Evolutionary conservation across 2,329 filamentous ascomycete genomes (phyloP), one percentile per base, ranked within the genome.

Genomic region (Arthroderma sp.): DNA sequence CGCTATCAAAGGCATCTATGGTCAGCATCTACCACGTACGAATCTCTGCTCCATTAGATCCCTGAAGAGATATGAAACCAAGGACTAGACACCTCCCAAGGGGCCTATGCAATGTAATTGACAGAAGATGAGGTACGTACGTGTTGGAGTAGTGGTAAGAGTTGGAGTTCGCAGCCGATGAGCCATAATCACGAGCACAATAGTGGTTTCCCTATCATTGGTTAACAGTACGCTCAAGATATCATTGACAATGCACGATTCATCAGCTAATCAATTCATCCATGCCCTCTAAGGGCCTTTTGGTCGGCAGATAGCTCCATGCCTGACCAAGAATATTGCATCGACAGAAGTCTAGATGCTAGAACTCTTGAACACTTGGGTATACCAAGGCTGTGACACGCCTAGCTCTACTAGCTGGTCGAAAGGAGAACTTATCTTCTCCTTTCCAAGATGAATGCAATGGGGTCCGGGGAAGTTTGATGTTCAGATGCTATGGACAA

Each of bases 121-220:
- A 51, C 17, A 54, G 41, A 53, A 49, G 39, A 3, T 15, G n/a
- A 54, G 31, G 21, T 68, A 11, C 76, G 61, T 66, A 81, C 79
- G 59, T 66, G 74, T 87, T 87, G 55, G 81, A 85, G 67, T 86
- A 87, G 67, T 87, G 83, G 61, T 70, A 71, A 39, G 65, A 62
- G 71, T 85, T 85, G 31, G 72, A 70, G 68, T 83, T 82, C 54
- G 75, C 62, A 6, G 77, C 80, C 54, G 70, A 64, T 61, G 74
- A 76, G 60, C 81, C 81, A 62, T 86, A 85, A 71, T 84, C 80
- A 35, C 84, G 82, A 47, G 77, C 70, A 70, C 82, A 85, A 66
- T 82, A 87, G 72, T 82, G 80, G 71, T 87, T 87, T 61, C 84
- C 84, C 83, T 86, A 56, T 8, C 13, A 3, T 1, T n/a, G 31